A percentile compares a stretch with the other conserved stretches of the same genome.
Evolutionary conservation across 305 asterid species (phyloP).

Genomic region (Fraxinus sp.): DNA sequence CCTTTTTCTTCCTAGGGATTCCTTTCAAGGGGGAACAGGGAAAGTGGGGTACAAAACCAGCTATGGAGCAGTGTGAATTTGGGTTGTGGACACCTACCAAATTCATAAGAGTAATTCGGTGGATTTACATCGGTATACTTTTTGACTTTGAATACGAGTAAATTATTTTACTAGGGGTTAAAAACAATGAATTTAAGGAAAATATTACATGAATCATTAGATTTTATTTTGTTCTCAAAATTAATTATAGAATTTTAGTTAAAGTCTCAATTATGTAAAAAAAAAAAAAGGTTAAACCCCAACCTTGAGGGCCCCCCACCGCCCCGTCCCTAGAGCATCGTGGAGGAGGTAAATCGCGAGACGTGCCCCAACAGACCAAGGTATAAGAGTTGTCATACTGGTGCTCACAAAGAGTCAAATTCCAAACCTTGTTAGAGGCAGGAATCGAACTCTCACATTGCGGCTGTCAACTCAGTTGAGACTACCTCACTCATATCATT

Average conservation of each 20-base stretch:
- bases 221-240: background rate
- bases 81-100: background rate
- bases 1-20: slow-evolving; percentile 30
- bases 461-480: too few relatives aligned
- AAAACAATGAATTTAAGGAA: background rate
- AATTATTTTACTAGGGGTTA: background rate
- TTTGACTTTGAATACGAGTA: slow-evolving; percentile 22
- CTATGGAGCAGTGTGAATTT: slow-evolving; percentile 34
- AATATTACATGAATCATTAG: background rate
- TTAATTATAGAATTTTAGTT: background rate
- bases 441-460: too few relatives aligned
- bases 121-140: slow-evolving; percentile 13
- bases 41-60: slow-evolving; percentile 67
- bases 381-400: too few relatives aligned
- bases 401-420: too few relatives aligned
- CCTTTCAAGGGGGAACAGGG: slow-evolving; percentile 38
- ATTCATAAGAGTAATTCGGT: slow-evolving; percentile 22
- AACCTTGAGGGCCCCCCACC: too few relatives aligned
- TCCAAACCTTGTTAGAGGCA: too few relatives aligned
- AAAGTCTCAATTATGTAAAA: too few relatives aligned
- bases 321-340: too few relatives aligned
- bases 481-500: too few relatives aligned
- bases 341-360: too few relatives aligned
- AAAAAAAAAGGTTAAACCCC: too few relatives aligned
- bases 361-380: too few relatives aligned